These are phyloP conservation scores for Beta corolliflora DNA, from an alignment of 179 eudicot genomes.

Conservation along the genomic window DNA sequence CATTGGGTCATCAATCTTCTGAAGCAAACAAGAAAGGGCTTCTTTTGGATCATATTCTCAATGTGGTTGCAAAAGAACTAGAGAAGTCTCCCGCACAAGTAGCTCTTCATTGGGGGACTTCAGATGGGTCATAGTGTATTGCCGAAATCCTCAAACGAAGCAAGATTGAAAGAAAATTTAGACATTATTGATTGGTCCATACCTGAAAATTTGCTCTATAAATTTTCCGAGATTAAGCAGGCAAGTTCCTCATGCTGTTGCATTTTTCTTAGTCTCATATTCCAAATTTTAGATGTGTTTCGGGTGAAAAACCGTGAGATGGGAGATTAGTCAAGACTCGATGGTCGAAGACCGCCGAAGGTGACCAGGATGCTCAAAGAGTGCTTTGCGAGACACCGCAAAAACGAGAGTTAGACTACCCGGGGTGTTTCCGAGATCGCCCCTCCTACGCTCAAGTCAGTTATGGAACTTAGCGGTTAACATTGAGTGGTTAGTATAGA, in stretches of 20 bases:
- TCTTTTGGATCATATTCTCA: conserved; percentile 46
- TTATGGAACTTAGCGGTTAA: too few relatives aligned
- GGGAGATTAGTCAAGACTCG: too few relatives aligned
- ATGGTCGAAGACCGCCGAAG: too few relatives aligned
- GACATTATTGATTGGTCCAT: conserved; percentile 73
- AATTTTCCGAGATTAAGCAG: conserved; percentile 71
- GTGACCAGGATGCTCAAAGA: too few relatives aligned
- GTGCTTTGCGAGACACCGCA: too few relatives aligned
- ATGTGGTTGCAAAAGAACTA: conserved; percentile 52
- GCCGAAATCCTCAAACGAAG: conserved; percentile 70
- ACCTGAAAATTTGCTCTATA: conserved; percentile 56
- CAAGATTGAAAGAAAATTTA: conserved; percentile 58
- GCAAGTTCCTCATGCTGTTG: conserved; percentile 34
- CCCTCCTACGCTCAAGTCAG: too few relatives aligned
- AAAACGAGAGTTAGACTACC: too few relatives aligned
- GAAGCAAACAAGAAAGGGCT: conserved; percentile 40
- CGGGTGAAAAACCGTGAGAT: too few relatives aligned
- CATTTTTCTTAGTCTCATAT: too few relatives aligned
- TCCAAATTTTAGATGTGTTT: too few relatives aligned
- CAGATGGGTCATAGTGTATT: conserved; percentile 81
- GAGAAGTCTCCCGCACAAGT: conserved; percentile 82
- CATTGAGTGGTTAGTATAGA: too few relatives aligned
- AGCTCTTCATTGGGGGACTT: conserved; percentile 78
- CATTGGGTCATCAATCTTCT: conserved; percentile 66
- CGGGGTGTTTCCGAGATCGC: too few relatives aligned